Conservation (phyloP, 179 eudicot genomes). For the Beta lomatogona region DNA sequence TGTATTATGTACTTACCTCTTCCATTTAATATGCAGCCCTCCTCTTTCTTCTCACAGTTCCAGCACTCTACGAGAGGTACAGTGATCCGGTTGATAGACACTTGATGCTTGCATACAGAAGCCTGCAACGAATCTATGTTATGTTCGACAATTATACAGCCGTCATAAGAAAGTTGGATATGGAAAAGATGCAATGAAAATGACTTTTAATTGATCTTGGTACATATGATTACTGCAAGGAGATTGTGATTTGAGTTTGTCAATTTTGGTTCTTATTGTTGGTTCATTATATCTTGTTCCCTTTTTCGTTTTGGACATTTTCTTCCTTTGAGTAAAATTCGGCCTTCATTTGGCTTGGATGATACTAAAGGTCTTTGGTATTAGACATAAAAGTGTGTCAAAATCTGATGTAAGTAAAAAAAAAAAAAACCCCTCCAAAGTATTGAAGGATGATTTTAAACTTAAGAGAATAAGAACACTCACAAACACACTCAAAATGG, state of each 20-base stretch:
- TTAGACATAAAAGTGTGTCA: too few species aligned
- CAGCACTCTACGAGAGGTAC: slow-evolving; percentile 75
- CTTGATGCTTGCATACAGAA: slow-evolving; percentile 32
- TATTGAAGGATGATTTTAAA: too few species aligned
- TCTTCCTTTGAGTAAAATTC: neutral
- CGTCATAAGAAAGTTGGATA: slow-evolving; percentile 45
- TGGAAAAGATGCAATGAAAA: slow-evolving; percentile 40
- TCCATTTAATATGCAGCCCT: slow-evolving; percentile 50
- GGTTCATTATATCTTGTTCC: neutral
- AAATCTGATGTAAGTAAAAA: too few species aligned
- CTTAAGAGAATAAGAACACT: too few species aligned
- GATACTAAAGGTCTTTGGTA: too few species aligned
- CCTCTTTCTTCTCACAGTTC: slow-evolving; percentile 60
- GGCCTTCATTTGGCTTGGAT: too few species aligned
- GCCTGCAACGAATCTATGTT: slow-evolving; percentile 34
- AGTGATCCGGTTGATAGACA: slow-evolving; percentile 51
- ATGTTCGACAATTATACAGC: slow-evolving; percentile 44
- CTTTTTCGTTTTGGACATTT: neutral
- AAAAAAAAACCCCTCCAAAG: too few species aligned
- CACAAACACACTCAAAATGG: too few species aligned
- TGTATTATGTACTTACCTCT: neutral
- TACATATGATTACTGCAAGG: slow-evolving; percentile 12
- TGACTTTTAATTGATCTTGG: neutral
- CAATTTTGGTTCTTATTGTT: neutral
- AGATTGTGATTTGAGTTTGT: neutral